A percentile compares a stretch with the other conserved stretches of the same genome.
phyloP scores from a whole-genome alignment of 2,329 filamentous ascomycete species.

The Biscogniauxia sp. region DNA sequence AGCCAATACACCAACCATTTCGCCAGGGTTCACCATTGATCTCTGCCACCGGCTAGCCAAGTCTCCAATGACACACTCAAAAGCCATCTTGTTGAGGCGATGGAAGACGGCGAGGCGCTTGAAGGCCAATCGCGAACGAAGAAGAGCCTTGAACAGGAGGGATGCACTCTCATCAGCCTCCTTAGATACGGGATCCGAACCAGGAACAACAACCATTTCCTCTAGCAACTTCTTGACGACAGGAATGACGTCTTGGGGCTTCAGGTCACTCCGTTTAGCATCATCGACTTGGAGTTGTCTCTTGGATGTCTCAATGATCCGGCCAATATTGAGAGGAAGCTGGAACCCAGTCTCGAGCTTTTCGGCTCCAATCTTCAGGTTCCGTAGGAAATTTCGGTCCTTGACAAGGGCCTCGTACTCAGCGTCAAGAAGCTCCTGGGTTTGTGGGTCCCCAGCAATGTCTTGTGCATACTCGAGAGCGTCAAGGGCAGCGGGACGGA shows the following conservation, averaged over 20 bases:
- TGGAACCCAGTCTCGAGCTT: conserved; percentile 85
- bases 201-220: conserved; percentile 81
- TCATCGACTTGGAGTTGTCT: conserved; percentile 89
- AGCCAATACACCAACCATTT: conserved; percentile 97
- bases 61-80: conserved; percentile 89
- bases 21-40: conserved; percentile 84
- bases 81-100: conserved; percentile 83
- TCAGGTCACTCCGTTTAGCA: conserved; percentile 80
- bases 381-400: conserved; percentile 75
- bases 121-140: conserved; percentile 87
- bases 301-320: conserved; percentile 88
- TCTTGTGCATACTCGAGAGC: conserved; percentile 84
- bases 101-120: conserved; percentile 87
- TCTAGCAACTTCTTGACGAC: conserved; percentile 72
- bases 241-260: conserved; percentile 83
- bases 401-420: conserved; percentile 77
- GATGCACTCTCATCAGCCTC: conserved; percentile 90
- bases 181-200: conserved; percentile 73
- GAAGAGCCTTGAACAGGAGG: conserved; percentile 84
- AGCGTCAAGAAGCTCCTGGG: conserved; percentile 81
- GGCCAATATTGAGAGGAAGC: conserved; percentile 84
- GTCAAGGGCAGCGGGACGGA: conserved; percentile 59
- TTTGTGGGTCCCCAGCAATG: conserved; percentile 80
- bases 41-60: conserved; percentile 85
- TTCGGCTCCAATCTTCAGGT: conserved; percentile 58